phyloP scores from a whole-genome alignment of 257 asterid genomes.

The Nicotiana benthamiana region DNA sequence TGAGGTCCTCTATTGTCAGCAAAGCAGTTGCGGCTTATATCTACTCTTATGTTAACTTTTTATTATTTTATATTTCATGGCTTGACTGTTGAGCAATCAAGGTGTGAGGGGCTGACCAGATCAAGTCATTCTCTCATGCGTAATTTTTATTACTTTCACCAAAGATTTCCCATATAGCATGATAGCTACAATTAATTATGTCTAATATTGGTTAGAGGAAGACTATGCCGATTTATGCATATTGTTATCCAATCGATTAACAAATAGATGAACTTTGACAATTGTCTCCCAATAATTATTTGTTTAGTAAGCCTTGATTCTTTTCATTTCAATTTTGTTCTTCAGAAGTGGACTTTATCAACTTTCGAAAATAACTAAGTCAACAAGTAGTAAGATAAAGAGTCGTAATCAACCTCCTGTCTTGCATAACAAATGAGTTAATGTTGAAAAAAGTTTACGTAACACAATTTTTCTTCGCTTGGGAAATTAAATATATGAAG shows the following conservation, averaged over 20 bases:
- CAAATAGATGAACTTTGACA: neutral
- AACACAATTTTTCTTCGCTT: slow-evolving; percentile 8
- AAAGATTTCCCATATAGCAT: neutral
- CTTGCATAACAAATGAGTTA: neutral
- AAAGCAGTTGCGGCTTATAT: slow-evolving; percentile 36
- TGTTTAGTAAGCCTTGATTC: neutral
- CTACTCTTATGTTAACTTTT: slow-evolving; percentile 1
- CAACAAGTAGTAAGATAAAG: neutral
- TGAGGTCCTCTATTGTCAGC: slow-evolving; percentile 26
- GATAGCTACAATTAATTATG: neutral
- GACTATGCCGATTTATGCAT: neutral
- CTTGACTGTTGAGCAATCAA: slow-evolving; percentile 5
- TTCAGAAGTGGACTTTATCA: neutral
- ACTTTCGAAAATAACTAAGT: neutral
- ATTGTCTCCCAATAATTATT: neutral
- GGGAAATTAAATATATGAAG: neutral
- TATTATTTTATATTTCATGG: neutral
- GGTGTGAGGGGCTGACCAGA: slow-evolving; percentile 2
- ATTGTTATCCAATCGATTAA: neutral
- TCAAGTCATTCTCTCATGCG: neutral
- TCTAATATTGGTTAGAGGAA: neutral
- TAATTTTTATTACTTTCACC: neutral
- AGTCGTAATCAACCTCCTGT: neutral
- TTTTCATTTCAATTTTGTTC: neutral
- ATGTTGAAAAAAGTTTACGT: neutral